phyloP scores from a whole-genome alignment of 148 eudicot species.

The Vaccinium corymbosum region DNA sequence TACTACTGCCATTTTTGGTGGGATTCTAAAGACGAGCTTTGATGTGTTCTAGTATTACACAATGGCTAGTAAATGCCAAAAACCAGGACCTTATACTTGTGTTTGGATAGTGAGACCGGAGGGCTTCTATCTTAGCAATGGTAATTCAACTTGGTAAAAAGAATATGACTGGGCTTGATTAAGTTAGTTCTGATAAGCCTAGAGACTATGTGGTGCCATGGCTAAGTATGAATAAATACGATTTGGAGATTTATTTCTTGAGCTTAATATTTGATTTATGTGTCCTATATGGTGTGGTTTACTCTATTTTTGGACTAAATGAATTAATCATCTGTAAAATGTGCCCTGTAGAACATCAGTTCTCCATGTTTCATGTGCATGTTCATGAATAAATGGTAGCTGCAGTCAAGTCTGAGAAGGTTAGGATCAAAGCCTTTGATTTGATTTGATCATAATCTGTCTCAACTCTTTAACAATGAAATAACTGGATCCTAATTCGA shows the following conservation, averaged over 20 bases:
- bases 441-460: too few relatives aligned
- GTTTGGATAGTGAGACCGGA: not conserved
- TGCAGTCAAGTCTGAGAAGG: too few relatives aligned
- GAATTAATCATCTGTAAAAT: too few relatives aligned
- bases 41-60: not conserved
- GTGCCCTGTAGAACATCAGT: too few relatives aligned
- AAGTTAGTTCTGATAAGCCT: not conserved
- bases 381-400: too few relatives aligned
- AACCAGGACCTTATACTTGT: not conserved
- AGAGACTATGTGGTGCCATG: not conserved
- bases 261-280: too few relatives aligned
- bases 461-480: too few relatives aligned
- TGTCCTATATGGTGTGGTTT: too few relatives aligned
- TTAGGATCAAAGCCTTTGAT: too few relatives aligned
- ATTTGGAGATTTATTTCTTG: not conserved
- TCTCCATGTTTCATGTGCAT: too few relatives aligned
- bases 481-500: too few relatives aligned
- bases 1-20: conserved; percentile 1
- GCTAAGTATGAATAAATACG: not conserved
- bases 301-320: too few relatives aligned
- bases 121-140: not conserved
- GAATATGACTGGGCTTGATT: not conserved
- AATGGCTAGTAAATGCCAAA: not conserved
- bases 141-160: not conserved
- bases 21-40: not conserved